These are phyloP conservation scores for Kalmusia sp. DNA, from an alignment of 2,329 filamentous ascomycete genomes.

Conservation along the genomic window DNA sequence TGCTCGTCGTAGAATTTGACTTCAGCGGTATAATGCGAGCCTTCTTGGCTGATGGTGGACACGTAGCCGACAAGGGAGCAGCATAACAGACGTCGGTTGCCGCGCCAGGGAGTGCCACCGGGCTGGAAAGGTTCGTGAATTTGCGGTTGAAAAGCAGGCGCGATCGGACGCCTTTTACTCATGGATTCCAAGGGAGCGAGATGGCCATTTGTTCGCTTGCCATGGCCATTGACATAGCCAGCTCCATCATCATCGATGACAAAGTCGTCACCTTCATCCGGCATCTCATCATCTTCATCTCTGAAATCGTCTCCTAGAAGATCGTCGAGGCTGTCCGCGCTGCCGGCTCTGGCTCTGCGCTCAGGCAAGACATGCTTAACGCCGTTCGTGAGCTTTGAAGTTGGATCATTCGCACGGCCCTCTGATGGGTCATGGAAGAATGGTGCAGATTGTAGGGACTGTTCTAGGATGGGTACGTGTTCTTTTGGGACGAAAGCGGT, in stretches of 20 bases:
- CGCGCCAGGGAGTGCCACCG: conserved; percentile 93
- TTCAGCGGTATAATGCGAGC: conserved; percentile 84
- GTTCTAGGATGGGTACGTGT: conserved; percentile 56
- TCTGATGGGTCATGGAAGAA: conserved; percentile 82
- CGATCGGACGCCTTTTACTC: conserved; percentile 59
- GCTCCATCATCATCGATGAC: conserved; percentile 95
- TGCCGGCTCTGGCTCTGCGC: conserved; percentile 59
- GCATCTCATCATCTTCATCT: conserved; percentile 54
- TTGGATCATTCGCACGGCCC: conserved; percentile 72
- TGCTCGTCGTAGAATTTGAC: conserved; percentile 98
- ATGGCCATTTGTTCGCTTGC: conserved; percentile 66
- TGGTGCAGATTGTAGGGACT: conserved; percentile 75
- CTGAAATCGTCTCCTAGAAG: conserved; percentile 71
- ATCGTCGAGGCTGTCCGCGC: conserved; percentile 80
- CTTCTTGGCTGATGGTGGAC: conserved; percentile 96
- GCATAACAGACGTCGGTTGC: conserved; percentile 90
- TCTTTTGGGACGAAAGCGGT: conserved; percentile 67
- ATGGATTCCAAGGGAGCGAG: conserved; percentile 52
- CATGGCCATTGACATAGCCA: conserved; percentile 75
- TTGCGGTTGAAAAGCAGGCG: conserved; percentile 63
- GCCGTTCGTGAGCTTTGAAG: conserved; percentile 63
- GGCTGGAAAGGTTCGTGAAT: conserved; percentile 90
- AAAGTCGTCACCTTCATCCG: conserved; percentile 72
- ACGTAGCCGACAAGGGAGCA: conserved; percentile 93
- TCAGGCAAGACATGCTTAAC: conserved; percentile 60